Evolutionary conservation across 768 basidiomycete genomes (phyloP), one percentile per base, ranked within the genome.

Genomic region (Boletus vinaceobasis): DNA sequence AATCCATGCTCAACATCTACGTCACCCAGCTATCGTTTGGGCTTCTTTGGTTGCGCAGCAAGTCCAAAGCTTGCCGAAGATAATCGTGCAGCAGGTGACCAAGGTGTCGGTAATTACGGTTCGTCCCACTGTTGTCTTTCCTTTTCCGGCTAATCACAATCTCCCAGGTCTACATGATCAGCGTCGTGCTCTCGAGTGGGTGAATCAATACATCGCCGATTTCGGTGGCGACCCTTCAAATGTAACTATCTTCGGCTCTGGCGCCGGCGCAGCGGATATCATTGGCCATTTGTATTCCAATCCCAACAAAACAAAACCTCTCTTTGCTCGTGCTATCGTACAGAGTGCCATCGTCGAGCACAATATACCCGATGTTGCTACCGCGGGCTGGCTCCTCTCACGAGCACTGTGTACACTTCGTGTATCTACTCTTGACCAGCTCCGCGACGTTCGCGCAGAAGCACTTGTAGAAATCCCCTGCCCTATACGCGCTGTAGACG

Each of bases 51-150:
- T 23, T 89, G 83, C 53, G 88, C 87, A n/a, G 85, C 84, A 7
- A 82, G 81, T 55, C 75, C 78, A 32, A 77, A 80, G 43, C 76
- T 92, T 48, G 77, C 77, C 38, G 86, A 87, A 51, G 88, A 90
- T 65, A 89, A 88, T 72, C 74, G 74, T 50, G 68, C 70, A 26
- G 79, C 77, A 17, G 86, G 86, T 26, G 86, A 89, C 38, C 77
- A 82, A 51, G 89, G 88, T 17, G 82, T 84, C 17, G 89, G 88
- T 10, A 91, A 91, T 71, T 91, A 88, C 61, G 89, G 88, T 82
- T 62, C 37, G 79, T 71, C 48, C 35, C 11, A 14, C 37, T 40
- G 45, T n/a, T 15, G 7, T 50, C 46, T 21, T 31, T 38, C 15
- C 48, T 55, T 53, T 48, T 43, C 11, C 14, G 9, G 23, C 50